A percentile compares a stretch with the other conserved stretches of the same genome.
Evolutionary conservation across 2,329 filamentous ascomycete genomes (phyloP).

Genomic region (Trichoderma atrobrunneum): DNA sequence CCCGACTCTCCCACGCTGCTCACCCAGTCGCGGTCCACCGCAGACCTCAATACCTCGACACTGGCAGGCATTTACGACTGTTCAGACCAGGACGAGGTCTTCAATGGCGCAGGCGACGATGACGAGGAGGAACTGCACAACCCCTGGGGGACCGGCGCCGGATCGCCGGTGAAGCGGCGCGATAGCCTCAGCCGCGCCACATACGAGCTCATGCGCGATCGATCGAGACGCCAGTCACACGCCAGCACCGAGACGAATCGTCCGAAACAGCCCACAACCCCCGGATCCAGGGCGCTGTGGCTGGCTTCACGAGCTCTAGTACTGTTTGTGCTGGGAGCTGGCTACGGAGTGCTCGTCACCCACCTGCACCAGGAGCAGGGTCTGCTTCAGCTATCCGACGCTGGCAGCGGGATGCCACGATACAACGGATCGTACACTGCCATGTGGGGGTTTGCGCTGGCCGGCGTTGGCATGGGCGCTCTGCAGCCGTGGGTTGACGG

Average conservation of each 20-base stretch:
- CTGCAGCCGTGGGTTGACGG: slow-evolving; percentile 81
- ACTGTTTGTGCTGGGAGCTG: slow-evolving; percentile 74
- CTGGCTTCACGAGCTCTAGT: slow-evolving; percentile 57
- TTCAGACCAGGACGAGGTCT: slow-evolving; percentile 46
- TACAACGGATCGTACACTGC: slow-evolving; percentile 65
- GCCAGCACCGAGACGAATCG: slow-evolving; percentile 28
- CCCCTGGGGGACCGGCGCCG: slow-evolving; percentile 75
- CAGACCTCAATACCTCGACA: slow-evolving; percentile 86
- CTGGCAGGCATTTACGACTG: slow-evolving; percentile 87
- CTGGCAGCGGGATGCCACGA: slow-evolving; percentile 36
- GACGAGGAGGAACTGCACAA: slow-evolving; percentile 58
- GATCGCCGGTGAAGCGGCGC: slow-evolving; percentile 56
- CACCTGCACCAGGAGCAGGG: slow-evolving; percentile 70
- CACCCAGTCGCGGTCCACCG: slow-evolving; percentile 71
- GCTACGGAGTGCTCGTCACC: slow-evolving; percentile 78
- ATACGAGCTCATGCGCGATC: slow-evolving; percentile 44
- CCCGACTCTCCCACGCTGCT: slow-evolving; percentile 39
- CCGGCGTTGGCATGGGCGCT: slow-evolving; percentile 73
- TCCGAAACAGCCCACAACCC: slow-evolving; percentile 26
- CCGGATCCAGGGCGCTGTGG: slow-evolving; percentile 39
- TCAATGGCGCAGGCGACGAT: slow-evolving; percentile 24
- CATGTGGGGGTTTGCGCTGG: slow-evolving; percentile 73
- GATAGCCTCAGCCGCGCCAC: slow-evolving; percentile 44
- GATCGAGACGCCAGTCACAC: slow-evolving; percentile 39
- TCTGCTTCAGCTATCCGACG: slow-evolving; percentile 58